phyloP scores from a whole-genome alignment of 1,139 yeast species.

The Komagataea norvegica region DNA sequence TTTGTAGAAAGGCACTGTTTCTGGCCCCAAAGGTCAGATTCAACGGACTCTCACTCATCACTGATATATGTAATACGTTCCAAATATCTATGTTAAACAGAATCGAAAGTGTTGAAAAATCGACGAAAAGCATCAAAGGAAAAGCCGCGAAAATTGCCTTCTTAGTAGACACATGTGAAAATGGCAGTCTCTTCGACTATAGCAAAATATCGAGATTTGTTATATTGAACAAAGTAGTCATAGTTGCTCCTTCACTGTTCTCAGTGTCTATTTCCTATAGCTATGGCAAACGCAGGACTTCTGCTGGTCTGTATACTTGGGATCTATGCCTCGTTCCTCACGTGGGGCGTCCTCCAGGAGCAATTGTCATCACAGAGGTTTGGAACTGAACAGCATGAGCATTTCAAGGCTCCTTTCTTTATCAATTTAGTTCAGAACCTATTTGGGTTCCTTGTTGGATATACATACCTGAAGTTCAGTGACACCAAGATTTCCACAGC shows the following conservation, averaged over 20 bases:
- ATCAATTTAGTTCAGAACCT: conserved; percentile 70
- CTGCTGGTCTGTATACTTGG: conserved; percentile 60
- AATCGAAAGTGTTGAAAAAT: too few relatives aligned
- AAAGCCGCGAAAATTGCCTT: conserved; percentile 6
- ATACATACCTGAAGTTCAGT: conserved; percentile 45
- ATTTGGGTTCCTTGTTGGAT: conserved; percentile 69
- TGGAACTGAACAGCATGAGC: conserved; percentile 43
- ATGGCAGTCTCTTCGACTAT: too few relatives aligned
- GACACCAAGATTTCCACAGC: conserved; percentile 11
- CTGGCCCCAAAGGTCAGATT: conserved; percentile 44
- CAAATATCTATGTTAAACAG: too few relatives aligned
- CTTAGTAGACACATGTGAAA: not conserved
- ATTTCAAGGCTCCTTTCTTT: conserved; percentile 71
- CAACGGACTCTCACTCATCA: conserved; percentile 38
- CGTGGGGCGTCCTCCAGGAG: conserved; percentile 93
- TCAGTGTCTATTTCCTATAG: too few relatives aligned
- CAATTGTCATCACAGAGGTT: conserved; percentile 77
- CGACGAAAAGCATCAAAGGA: conserved; percentile 1
- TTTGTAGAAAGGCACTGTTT: conserved; percentile 43
- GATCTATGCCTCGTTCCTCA: conserved; percentile 75
- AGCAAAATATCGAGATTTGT: too few relatives aligned
- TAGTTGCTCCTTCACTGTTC: too few relatives aligned
- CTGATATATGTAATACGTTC: too few relatives aligned
- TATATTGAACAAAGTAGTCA: too few relatives aligned
- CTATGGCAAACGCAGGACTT: conserved; percentile 15